Base-by-base conservation (phyloP, 495 filamentous ascomycete species). In the Bombardia bombarda region DNA sequence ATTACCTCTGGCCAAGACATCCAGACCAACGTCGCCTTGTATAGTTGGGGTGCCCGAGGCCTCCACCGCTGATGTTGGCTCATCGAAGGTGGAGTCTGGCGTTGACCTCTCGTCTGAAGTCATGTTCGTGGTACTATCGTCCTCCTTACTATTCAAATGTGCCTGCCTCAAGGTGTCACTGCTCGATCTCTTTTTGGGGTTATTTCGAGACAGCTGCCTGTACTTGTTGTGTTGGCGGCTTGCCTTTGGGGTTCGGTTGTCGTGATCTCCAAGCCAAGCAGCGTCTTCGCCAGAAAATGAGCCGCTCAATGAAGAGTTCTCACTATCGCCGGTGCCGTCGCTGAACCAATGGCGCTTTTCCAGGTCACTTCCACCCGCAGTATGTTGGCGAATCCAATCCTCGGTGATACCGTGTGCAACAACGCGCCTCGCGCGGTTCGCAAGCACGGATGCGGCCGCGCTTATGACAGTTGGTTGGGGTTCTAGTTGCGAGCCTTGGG, bases 301-400 rank as follows among this genome's bases (percentile, higher is more conserved):
- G 68, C 69, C 66, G 66, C 72, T 77, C 74, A 78, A 49, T 65
- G 72, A 77, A 76, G 74, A 77, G 73, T 65, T 66, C 67, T 75
- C 75, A 61, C 69, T 76, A 50, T 74, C 74, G 52, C 76, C 79
- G 20, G 77, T 75, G 48, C 82, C 80, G 81, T 87, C 83, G 53
- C 82, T 87, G 32, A 84, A 61, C 83, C 83, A 87, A 57, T 83
- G 78, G 30, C 73, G 74, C 40, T 74, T 72, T 58, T 86, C 83
- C 40, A 75, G 74, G 31, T 73, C 62, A 32, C 67, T 67, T 49
- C 78, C 77, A 47, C 74, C 72, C 8, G 77, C 73, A 6, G 83
- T 78, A 49, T 85, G 83, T 49, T 83, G 80, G 30, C 83, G 78
- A 46, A 87, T 83, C 83, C 83, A 87, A 66, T 84, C 82, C 53